phyloP scores from a whole-genome alignment of 495 filamentous ascomycete genomes.

The Aspergillus steynii region DNA sequence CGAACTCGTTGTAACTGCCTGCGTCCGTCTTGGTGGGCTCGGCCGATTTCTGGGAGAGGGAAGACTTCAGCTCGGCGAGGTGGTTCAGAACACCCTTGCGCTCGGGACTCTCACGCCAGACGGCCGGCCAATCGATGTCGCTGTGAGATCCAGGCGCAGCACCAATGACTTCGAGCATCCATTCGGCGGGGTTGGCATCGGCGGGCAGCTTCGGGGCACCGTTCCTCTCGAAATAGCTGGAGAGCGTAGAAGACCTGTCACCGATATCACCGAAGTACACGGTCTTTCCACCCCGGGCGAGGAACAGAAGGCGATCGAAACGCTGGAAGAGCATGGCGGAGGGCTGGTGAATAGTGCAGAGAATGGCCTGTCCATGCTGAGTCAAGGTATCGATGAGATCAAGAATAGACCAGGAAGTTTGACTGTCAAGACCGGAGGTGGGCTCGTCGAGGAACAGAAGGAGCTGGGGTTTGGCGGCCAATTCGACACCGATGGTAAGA shows the following conservation, averaged over 20 bases:
- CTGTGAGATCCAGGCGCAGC: conserved; percentile 80
- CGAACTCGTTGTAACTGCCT: conserved; percentile 47
- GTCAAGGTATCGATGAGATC: conserved; percentile 84
- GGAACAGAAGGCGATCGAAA: conserved; percentile 87
- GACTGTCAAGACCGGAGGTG: conserved; percentile 83
- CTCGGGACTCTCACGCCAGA: conserved; percentile 79
- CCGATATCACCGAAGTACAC: conserved; percentile 94
- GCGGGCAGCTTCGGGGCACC: conserved; percentile 68
- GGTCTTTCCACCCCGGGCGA: conserved; percentile 76
- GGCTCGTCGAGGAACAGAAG: conserved; percentile 90
- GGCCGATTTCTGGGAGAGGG: conserved; percentile 48
- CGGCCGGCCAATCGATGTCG: conserved; percentile 77
- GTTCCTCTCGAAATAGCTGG: conserved; percentile 78
- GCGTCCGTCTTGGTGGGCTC: conserved; percentile 34
- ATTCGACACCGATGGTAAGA: conserved; percentile 85
- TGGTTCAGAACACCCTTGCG: conserved; percentile 65
- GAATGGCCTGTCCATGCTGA: conserved; percentile 84
- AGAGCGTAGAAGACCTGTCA: conserved; percentile 69
- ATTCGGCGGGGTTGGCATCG: conserved; percentile 88
- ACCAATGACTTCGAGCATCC: conserved; percentile 94
- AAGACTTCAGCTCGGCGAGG: conserved; percentile 65
- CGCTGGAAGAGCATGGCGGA: conserved; percentile 93
- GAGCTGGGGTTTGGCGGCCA: conserved; percentile 85
- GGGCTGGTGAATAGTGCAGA: conserved; percentile 96
- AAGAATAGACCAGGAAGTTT: conserved; percentile 90